These are phyloP conservation scores for Penicillium sp. DNA, from an alignment of 2,329 filamentous ascomycete genomes.

Conservation along the genomic window DNA sequence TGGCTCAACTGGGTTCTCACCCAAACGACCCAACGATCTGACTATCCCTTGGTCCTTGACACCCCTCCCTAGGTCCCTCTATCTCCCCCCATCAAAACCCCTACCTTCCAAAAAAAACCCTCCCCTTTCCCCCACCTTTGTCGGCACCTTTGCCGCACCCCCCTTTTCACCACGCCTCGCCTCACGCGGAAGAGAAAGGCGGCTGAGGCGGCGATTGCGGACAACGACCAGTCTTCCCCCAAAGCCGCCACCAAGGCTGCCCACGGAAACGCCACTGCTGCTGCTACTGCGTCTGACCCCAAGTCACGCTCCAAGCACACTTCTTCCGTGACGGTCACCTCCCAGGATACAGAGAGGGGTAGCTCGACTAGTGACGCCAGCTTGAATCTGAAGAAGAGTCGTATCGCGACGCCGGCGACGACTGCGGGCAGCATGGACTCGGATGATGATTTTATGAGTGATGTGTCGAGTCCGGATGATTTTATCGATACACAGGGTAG, in stretches of 20 bases:
- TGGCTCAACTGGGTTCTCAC: constrained; percentile 17
- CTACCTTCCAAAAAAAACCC: too few species aligned
- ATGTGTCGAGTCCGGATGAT: constrained; percentile 75
- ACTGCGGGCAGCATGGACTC: constrained; percentile 78
- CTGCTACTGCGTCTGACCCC: constrained; percentile 33
- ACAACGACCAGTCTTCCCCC: constrained; percentile 34
- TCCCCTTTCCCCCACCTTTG: neutral
- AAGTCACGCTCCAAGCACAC: constrained; percentile 35
- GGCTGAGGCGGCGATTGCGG: constrained; percentile 52
- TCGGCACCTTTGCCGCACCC: constrained; percentile 28
- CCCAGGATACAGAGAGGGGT: constrained; percentile 34
- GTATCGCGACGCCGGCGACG: constrained; percentile 50
- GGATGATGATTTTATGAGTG: constrained; percentile 91
- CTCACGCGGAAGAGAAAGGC: constrained; percentile 60
- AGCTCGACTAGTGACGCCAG: constrained; percentile 21
- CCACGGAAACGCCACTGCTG: constrained; percentile 36
- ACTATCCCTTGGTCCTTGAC: neutral
- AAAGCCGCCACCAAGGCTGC: constrained; percentile 40
- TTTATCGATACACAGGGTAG: constrained; percentile 72
- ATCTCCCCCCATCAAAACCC: too few species aligned
- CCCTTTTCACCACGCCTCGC: constrained; percentile 59
- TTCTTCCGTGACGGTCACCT: constrained; percentile 21
- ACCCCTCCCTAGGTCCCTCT: constrained; percentile 9
- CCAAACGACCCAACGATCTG: neutral
- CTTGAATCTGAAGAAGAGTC: constrained; percentile 34